Conservation (phyloP, 1,284 basidiomycete genomes). For the Hypsizygus ulmarius region DNA sequence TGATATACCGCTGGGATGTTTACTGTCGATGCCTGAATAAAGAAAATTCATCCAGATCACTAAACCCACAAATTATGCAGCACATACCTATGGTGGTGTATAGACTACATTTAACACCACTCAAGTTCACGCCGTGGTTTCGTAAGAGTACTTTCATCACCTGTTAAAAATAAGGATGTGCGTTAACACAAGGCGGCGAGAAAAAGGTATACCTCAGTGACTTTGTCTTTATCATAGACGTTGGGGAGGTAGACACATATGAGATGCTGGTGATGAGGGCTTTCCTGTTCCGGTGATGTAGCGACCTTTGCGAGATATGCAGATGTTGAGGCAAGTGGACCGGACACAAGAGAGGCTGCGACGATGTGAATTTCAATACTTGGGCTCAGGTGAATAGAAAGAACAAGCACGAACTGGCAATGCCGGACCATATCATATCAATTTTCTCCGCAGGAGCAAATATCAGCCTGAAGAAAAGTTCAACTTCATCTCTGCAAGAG, state of each 20-base stretch:
- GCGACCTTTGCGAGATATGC: conserved; percentile 61
- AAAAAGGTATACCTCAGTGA: conserved; percentile 46
- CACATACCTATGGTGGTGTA: conserved; percentile 58
- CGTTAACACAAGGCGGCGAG: neutral
- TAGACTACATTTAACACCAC: conserved; percentile 67
- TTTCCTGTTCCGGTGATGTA: conserved; percentile 51
- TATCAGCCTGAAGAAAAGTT: conserved; percentile 47
- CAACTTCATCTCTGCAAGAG: neutral
- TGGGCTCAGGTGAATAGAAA: neutral
- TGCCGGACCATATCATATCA: conserved; percentile 55
- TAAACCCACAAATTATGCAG: neutral
- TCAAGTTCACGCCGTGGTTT: conserved; percentile 60
- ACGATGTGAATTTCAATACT: neutral
- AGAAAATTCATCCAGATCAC: too few species aligned
- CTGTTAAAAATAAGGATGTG: conserved; percentile 31
- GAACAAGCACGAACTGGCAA: conserved; percentile 45
- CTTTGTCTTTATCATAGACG: conserved; percentile 59
- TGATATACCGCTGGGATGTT: conserved; percentile 66
- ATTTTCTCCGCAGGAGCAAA: conserved; percentile 60
- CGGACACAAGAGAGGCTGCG: conserved; percentile 58
- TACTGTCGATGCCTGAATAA: conserved; percentile 61
- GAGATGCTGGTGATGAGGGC: conserved; percentile 53
- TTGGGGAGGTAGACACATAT: conserved; percentile 72
- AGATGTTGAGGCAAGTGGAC: conserved; percentile 54
- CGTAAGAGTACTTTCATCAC: conserved; percentile 65